Base-by-base conservation (phyloP, 306 rosid species). In the Mimosa pudica region DNA sequence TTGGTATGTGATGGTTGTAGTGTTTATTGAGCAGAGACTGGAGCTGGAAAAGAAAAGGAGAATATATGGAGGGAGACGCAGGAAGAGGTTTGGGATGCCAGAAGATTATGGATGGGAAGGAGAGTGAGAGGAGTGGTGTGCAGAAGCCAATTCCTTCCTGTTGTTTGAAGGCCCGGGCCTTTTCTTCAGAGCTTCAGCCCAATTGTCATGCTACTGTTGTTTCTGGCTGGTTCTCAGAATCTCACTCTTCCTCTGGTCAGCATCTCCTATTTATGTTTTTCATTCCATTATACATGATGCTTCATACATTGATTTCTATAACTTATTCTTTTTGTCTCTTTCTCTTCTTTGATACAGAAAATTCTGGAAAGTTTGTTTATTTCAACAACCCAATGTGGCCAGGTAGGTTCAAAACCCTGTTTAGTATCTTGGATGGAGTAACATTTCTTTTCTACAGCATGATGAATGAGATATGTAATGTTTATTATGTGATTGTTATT, bases 341-440 rank as follows among this genome's bases (percentile, higher is more conserved):
- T 46, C 8, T 36, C 71, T 81, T 63, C n/a, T 74, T 58, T 77
- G 7, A 77, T 62, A 72, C 90, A 95, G 99, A 80, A 73, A 88
- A 90, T 54, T 82, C 80, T 71, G 67, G 73, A 67, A 87, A 86
- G 78, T 52, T 4, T 42, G 81, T 78, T 73, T 96, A 90, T 87
- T 96, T 91, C 89, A 93, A 96, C 98, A 96, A 93, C 79, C 99
- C 98, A 5, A 91, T 96, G 99, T 96, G 99, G 98, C 97, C 96
- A 17, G 99, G 99, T 96, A 84, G 35, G 87, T 76, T 58, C 72
- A 20, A 20, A 24, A 14, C 65, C 35, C 36, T 6, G 2, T 3
- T 20, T 60, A 36, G 35, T 60, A 9, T 60, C 65, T 60, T 60
- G 35, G 36, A 24, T 24, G 16, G 35, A 60, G 63, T n/a, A 57